Base-by-base conservation (phyloP, 371 early-diverging fungal species). In the Amoeboradix gromovi region DNA sequence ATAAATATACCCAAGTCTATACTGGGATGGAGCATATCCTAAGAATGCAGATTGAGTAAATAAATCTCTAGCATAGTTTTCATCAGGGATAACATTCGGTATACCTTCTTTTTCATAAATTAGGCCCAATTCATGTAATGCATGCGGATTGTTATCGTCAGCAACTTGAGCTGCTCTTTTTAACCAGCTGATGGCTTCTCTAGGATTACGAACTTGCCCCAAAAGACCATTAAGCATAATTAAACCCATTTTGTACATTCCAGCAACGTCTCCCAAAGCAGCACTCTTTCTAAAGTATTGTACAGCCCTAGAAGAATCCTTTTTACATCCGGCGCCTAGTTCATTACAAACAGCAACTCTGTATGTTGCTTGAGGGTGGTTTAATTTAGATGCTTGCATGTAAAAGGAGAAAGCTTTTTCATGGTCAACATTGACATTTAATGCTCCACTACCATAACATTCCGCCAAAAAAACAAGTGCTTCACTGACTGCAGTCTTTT, bases 201-300 rank as follows among this genome's bases (percentile, higher is more conserved):
- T 81, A 29, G 85, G 87, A 69, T 85, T 84, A 72, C 70, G 71
- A 22, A 79, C 73, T 68, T 85, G 83, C 1, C 82, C 83, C 70
- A 88, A 79, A 71, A 82, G 74, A 0, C 93, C 94, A 72, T 87
- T 85, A 74, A 92, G 73, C 69, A 90, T 70, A 17, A 88, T 81
- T 77, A 91, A 83, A 2, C 93, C 96, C 17, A 93, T 78, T 77
- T 93, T 94, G 81, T 90, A 92, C 93, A 96, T 93, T 31, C 92
- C 93, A 0, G 86, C 83, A 22, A 87, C 85, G 72, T 94, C 91
- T n/a, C 92, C 89, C 69, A 90, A 76, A 31, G 87, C 85, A 5
- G 96, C 94, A 0, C 93, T 88, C 76, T 93, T 92, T 74, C 91
- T 84, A 75, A 88, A 96, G 73, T 87, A 92, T 71, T 89, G 88